Evolutionary conservation across 2,329 filamentous ascomycete species (phyloP), one percentile per base, ranked within the genome.

Genomic region (Aspergillus thermomutatus): DNA sequence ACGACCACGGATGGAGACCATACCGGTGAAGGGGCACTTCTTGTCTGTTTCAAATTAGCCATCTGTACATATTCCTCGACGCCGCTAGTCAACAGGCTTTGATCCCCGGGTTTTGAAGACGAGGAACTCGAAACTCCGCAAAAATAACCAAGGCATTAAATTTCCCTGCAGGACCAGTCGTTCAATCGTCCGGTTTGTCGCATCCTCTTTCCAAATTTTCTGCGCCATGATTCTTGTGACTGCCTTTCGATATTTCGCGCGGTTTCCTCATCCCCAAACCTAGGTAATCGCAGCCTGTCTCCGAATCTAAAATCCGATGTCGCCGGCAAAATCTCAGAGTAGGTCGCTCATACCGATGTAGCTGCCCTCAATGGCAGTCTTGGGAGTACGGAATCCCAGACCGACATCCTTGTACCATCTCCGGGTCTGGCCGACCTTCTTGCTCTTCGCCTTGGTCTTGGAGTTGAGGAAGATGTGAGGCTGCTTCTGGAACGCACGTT

Each of bases 401-500:
- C 94, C 94, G 75, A 99, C 92, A 78, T 99, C 94, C 90, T 99
- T 99, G 83, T 96, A 97, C 92, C 88, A 93, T 92, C 92, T 88
- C 82, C 91, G 89, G 74, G 91, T 89, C 88, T 96, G 95, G 80
- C 92, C 92, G 73, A 89, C 89, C 79, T 88, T 81, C 74, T 81
- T 88, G 80, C 83, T 83, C 79, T 89, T 91, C 78, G 87, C 82
- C 86, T 92, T 91, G 80, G 84, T 83, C 89, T 99, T 99, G 79
- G 89, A 85, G 89, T 97, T 97, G 77, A 90, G 87, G 91, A 97
- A 99, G 87, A 99, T 96, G 83, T 99, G 94, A 81, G 94, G 94
- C 87, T 99, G 93, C 89, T 99, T 99, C 84, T 97, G 94, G 91
- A 90, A 99, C 87, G 94, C 94, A 85, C 94, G 93, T 89, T 99